Evolutionary conservation across 495 filamentous ascomycete genomes (phyloP).

Genomic region (Glonium stellatum): DNA sequence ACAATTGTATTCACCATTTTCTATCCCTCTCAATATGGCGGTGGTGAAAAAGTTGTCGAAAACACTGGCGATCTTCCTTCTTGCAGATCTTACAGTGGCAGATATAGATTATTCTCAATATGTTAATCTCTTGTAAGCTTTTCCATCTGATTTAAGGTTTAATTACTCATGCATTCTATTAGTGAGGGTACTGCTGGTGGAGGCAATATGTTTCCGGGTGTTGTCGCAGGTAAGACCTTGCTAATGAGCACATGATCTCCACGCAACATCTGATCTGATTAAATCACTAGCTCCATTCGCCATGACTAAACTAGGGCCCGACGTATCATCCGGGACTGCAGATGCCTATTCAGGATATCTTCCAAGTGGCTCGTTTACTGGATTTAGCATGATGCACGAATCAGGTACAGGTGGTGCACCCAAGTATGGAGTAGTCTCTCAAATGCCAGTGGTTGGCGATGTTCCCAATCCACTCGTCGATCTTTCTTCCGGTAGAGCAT

Average conservation of each 20-base stretch:
- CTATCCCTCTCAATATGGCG: too few relatives aligned
- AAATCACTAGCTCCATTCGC: conserved; percentile 47
- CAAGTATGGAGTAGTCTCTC: conserved; percentile 65
- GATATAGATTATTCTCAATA: conserved; percentile 41
- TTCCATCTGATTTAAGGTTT: conserved; percentile 21
- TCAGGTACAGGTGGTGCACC: conserved; percentile 68
- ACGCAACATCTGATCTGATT: conserved; percentile 11
- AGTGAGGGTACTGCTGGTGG: conserved; percentile 36
- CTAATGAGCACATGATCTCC: neutral
- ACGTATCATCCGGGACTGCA: conserved; percentile 45
- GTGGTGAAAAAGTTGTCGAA: neutral
- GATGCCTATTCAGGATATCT: conserved; percentile 63
- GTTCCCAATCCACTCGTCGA: conserved; percentile 53
- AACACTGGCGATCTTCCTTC: neutral
- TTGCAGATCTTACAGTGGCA: neutral
- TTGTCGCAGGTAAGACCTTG: conserved; percentile 34
- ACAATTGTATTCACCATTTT: too few relatives aligned
- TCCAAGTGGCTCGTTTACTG: conserved; percentile 53
- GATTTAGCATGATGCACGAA: conserved; percentile 70
- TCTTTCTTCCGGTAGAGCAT: conserved; percentile 44
- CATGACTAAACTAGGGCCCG: conserved; percentile 65
- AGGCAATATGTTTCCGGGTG: conserved; percentile 66
- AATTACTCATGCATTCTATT: conserved; percentile 12
- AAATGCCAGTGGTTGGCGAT: conserved; percentile 53
- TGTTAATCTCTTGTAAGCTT: conserved; percentile 39